These are phyloP conservation scores for Heterobasidion occidentale DNA, from an alignment of 1,284 basidiomycete genomes.

Conservation along the genomic window DNA sequence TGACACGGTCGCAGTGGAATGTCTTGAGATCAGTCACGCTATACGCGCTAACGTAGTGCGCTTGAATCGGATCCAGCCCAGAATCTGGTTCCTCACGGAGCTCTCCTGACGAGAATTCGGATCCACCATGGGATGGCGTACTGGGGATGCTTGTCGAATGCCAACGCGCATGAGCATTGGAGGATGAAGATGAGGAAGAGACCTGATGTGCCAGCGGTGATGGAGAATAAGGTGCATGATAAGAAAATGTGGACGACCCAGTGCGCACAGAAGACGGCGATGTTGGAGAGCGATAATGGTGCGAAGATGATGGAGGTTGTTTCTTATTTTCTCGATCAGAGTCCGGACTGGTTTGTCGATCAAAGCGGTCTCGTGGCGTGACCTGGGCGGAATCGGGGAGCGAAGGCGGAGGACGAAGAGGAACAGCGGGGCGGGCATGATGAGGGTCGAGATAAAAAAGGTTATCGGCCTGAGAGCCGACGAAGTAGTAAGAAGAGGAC, in stretches of 20 bases:
- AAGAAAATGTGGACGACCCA: constrained; percentile 48
- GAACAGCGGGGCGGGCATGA: constrained; percentile 76
- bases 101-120: constrained; percentile 27
- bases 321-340: constrained; percentile 1
- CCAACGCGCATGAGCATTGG: constrained; percentile 23
- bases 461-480: constrained; percentile 84
- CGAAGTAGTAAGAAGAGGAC: constrained; percentile 95
- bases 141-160: constrained; percentile 21
- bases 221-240: constrained; percentile 46
- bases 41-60: constrained; percentile 63
- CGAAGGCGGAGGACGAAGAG: constrained; percentile 51
- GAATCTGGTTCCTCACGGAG: constrained; percentile 24
- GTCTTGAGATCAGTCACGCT: constrained; percentile 64
- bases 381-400: constrained; percentile 2
- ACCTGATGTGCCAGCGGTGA: constrained; percentile 56
- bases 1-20: constrained; percentile 90
- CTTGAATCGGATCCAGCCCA: constrained; percentile 32
- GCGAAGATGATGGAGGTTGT: constrained; percentile 16
- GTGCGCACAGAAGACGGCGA: constrained; percentile 45
- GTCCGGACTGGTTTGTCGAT: constrained; percentile 13
- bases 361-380: constrained; percentile 14
- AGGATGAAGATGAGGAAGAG: constrained; percentile 34
- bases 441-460: constrained; percentile 97
- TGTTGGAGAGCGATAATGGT: constrained; percentile 33
- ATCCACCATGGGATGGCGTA: constrained; percentile 11